phyloP scores from a whole-genome alignment of 768 basidiomycete genomes.

The Naganishia onofrii region DNA sequence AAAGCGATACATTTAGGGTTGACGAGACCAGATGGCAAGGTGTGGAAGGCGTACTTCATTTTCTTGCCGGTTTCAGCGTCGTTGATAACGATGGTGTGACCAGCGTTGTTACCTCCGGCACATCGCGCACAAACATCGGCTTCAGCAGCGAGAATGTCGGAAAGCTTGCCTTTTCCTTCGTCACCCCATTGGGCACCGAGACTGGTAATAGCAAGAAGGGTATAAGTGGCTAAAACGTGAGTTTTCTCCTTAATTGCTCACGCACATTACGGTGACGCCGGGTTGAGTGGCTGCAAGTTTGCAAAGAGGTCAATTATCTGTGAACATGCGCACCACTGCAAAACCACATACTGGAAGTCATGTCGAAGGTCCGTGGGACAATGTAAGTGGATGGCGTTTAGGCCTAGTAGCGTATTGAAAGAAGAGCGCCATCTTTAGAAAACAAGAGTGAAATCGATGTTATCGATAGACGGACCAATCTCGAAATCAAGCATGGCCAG shows the following conservation, averaged over 20 bases:
- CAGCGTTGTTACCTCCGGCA: conserved; percentile 98
- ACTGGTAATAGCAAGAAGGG: conserved; percentile 32
- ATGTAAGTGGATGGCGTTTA: conserved; percentile 8
- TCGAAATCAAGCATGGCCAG: not conserved
- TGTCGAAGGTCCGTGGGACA: not conserved
- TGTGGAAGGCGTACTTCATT: conserved; percentile 90
- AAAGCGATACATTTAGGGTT: conserved; percentile 80
- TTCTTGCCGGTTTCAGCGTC: conserved; percentile 60
- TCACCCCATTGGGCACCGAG: conserved; percentile 56
- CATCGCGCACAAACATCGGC: conserved; percentile 91
- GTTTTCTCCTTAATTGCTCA: not conserved
- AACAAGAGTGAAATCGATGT: conserved; percentile 9
- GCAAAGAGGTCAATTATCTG: not conserved
- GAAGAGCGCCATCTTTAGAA: conserved; percentile 25
- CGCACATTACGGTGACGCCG: conserved; percentile 42
- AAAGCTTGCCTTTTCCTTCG: conserved; percentile 68
- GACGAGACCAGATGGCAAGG: conserved; percentile 81
- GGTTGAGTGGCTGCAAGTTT: conserved; percentile 38
- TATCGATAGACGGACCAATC: not conserved
- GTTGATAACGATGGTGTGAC: conserved; percentile 91
- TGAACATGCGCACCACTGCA: not conserved
- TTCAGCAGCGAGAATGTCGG: conserved; percentile 88
- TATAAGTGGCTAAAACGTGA: not conserved
- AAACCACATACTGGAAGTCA: conserved; percentile 6
- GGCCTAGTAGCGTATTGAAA: conserved; percentile 16